Evolutionary conservation across 2,329 filamentous ascomycete genomes (phyloP), one percentile per base, ranked within the genome.

Genomic region (Trichoderma hamatum): DNA sequence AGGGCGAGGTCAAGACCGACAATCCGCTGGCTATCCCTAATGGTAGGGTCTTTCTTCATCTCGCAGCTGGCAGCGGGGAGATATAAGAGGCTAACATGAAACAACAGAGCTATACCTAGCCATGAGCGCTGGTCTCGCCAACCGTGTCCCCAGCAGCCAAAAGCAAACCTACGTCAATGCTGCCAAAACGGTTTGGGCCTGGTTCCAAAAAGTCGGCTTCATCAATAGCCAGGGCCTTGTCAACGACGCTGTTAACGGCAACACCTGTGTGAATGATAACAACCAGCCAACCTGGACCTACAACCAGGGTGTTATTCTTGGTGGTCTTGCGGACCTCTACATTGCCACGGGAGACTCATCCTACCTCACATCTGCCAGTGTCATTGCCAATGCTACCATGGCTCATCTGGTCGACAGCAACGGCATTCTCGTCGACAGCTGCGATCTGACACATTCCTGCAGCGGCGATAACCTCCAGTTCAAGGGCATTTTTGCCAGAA

Each of bases 381-480:
- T 7, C 26, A 86, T 89, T 69, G 87, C 87, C 9, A 77, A 77
- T 11, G 85, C 86, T 1, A 85, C 84, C 24, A 85, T 88, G 21
- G 70, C 51, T 54, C 74, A 76, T 2, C 74, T 88, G 9, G 79
- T 82, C 62, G 71, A 78, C 43, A 66, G 36, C 1, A 78, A 83
- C 55, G 82, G 84, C 16, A 81, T 89, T 49, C 79, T 89, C 1
- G 82, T 82, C 69, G 87, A 89, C 69, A 1, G 46, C 36, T 70
- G 70, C 36, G 70, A 71, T 49, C 30, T 68, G 46, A 26, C 64
- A 16, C 52, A 70, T 9, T 75, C 80, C 69, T 87, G 85, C 63
- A 82, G 82, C 28, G 76, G 71, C 13, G 85, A 89, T 71, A 86
- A 83, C 0, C 80, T 82, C 1, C 88, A 90, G 73, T 93, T 93